Percentiles rank a stretch among this genome's conserved stretches.
Evolutionary conservation across 1,284 basidiomycete species (phyloP).

Genomic region (Phellopilus nigrolimitatus): DNA sequence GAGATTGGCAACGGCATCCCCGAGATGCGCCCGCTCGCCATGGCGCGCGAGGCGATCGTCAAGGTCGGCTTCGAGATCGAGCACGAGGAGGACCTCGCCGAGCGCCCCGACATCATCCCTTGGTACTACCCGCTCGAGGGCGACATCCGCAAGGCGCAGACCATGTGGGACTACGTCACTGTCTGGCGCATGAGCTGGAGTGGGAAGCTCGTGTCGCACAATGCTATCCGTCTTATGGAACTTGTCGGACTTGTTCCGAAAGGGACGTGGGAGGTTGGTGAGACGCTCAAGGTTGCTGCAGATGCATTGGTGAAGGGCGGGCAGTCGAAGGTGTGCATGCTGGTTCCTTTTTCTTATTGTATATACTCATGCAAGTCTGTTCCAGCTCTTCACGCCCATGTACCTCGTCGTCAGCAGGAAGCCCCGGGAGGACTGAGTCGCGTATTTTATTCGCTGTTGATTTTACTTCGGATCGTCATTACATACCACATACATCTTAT

Average conservation of each 20-base stretch:
- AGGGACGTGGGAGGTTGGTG: slow-evolving; percentile 90
- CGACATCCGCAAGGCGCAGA: slow-evolving; percentile 89
- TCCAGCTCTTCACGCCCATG: slow-evolving; percentile 79
- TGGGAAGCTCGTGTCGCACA: slow-evolving; percentile 85
- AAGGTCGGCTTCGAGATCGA: slow-evolving; percentile 87
- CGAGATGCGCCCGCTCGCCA: slow-evolving; percentile 84
- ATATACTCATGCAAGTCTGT: slow-evolving; percentile 14
- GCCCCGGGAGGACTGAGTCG: slow-evolving; percentile 32
- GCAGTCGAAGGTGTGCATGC: slow-evolving; percentile 65
- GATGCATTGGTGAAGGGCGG: slow-evolving; percentile 83
- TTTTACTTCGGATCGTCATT: not conserved
- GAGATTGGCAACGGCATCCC: slow-evolving; percentile 97
- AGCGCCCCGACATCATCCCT: slow-evolving; percentile 72
- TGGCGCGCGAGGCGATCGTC: slow-evolving; percentile 75
- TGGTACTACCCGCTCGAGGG: slow-evolving; percentile 99
- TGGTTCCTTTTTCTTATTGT: not conserved
- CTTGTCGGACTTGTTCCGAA: slow-evolving; percentile 80
- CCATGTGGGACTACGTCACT: slow-evolving; percentile 86
- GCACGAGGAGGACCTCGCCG: slow-evolving; percentile 94
- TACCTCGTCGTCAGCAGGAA: slow-evolving; percentile 68
- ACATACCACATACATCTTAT: no score
- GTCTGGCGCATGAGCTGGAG: slow-evolving; percentile 89
- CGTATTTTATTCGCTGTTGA: not conserved
- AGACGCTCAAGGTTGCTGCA: slow-evolving; percentile 82
- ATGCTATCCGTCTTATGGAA: slow-evolving; percentile 76